Percentiles rank a stretch among this genome's conserved stretches.
Evolutionary conservation across 306 rosid species (phyloP).

Genomic region (Herpetospermum pedunculosum): DNA sequence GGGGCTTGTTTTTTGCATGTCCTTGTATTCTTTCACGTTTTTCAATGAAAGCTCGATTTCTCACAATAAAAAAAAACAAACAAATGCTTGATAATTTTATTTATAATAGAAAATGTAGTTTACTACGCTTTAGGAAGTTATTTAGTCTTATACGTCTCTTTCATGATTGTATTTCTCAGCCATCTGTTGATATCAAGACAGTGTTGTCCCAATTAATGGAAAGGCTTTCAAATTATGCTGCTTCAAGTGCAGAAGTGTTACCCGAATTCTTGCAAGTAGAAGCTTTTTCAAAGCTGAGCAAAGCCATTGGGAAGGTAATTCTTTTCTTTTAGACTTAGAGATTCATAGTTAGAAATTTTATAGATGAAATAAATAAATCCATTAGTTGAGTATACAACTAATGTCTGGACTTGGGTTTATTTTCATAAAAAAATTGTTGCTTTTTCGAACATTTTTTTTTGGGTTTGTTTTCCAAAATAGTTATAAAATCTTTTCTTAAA

Average conservation of each 20-base stretch:
- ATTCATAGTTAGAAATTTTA: neutral
- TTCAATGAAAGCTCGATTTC: no score
- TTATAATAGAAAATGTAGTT: neutral
- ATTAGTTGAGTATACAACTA: neutral
- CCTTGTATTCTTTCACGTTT: no score
- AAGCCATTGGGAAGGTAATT: conserved; percentile 87
- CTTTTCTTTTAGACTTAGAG: conserved; percentile 5
- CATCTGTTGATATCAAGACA: conserved; percentile 91
- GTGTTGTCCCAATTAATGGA: conserved; percentile 95
- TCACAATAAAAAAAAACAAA: no score
- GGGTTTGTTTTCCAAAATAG: neutral
- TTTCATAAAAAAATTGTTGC: neutral
- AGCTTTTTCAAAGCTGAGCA: conserved; percentile 94
- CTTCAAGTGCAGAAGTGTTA: conserved; percentile 87
- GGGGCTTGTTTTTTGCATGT: no score
- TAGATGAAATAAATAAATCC: neutral
- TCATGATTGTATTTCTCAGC: conserved; percentile 28
- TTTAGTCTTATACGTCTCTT: conserved; percentile 8
- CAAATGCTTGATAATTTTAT: neutral
- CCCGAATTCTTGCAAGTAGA: conserved; percentile 99
- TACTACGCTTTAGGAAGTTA: neutral
- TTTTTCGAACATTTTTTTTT: neutral
- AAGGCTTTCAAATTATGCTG: conserved; percentile 94
- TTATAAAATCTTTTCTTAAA: neutral
- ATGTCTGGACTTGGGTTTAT: neutral